Base-by-base conservation (phyloP, 495 filamentous ascomycete genomes). In the Aspergillus cavernicola region DNA sequence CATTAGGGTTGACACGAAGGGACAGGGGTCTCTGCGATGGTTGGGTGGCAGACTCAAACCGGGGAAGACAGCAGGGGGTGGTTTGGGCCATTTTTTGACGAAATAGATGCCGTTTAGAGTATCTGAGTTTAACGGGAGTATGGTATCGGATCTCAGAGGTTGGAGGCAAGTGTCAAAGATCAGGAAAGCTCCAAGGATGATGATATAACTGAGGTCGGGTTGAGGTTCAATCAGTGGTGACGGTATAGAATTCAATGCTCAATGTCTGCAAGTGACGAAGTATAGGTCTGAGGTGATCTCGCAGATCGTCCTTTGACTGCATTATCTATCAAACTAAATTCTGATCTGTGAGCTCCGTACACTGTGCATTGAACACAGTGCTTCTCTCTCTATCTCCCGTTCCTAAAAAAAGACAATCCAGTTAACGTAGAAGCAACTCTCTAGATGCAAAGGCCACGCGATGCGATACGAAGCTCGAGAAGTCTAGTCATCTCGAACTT, bases 271-370 rank as follows among this genome's bases (percentile, higher is more conserved):
- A n/a, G n/a, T n/a, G n/a, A n/a, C n/a, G n/a, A n/a, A n/a, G n/a
- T n/a, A n/a, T 38, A 16, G 36, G 18, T 38, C 36, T 19, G 36
- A n/a, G 36, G 15, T 38, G 24, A 15, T 31, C 24, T 29, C 42
- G 42, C 13, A 6, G 26, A 19, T 26, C 23, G 42, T 31, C 42
- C 24, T 31, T 45, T 19, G 15, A 12, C 23, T 18, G 24, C 42
- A 45, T 45, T 45, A 45, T 45, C 24, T 45, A 45, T 31, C 23
- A n/a, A n/a, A n/a, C n/a, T n/a, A n/a, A n/a, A n/a, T n/a, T n/a
- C n/a, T n/a, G n/a, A n/a, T n/a, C n/a, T n/a, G n/a, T n/a, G n/a
- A n/a, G n/a, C n/a, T n/a, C n/a, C n/a, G n/a, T n/a, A n/a, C n/a
- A n/a, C n/a, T n/a, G n/a, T n/a, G n/a, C n/a, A n/a, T n/a, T n/a